Evolutionary conservation across 345 rosid species (phyloP).

Genomic region (Euphorbia pulcherrima): DNA sequence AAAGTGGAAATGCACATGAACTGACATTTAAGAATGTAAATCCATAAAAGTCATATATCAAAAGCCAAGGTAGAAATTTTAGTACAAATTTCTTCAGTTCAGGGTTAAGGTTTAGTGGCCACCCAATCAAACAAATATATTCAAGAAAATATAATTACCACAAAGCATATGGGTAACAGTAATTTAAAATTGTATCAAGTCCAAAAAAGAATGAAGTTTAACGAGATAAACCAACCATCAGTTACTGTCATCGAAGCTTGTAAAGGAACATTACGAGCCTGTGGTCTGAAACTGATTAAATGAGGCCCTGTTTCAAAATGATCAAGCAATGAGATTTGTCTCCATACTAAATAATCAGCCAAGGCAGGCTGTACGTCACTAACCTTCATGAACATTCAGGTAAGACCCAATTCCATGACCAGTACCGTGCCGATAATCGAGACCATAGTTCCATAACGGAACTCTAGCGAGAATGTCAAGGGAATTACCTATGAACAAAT

Average conservation of each 20-base stretch:
- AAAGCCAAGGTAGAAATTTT: neutral
- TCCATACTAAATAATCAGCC: neutral
- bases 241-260: constrained; percentile 99
- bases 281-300: constrained; percentile 77
- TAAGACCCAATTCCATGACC: constrained; percentile 99
- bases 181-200: neutral
- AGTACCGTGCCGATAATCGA: constrained; percentile 95
- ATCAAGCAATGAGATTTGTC: constrained; percentile 11
- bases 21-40: neutral
- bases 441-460: constrained; percentile 88
- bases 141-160: no score
- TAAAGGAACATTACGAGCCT: constrained; percentile 74
- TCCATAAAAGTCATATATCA: neutral
- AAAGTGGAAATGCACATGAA: neutral
- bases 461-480: constrained; percentile 92
- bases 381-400: constrained; percentile 94
- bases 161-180: neutral
- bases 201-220: neutral
- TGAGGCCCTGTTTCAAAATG: constrained; percentile 77
- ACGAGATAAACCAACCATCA: constrained; percentile 47
- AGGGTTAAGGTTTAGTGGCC: neutral
- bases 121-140: neutral
- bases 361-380: constrained; percentile 22
- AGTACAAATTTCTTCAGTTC: neutral
- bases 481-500: constrained; percentile 52